A percentile compares a stretch with the other conserved stretches of the same genome.
Conservation (phyloP, 2,329 filamentous ascomycete species). For the Colletotrichum magnum region DNA sequence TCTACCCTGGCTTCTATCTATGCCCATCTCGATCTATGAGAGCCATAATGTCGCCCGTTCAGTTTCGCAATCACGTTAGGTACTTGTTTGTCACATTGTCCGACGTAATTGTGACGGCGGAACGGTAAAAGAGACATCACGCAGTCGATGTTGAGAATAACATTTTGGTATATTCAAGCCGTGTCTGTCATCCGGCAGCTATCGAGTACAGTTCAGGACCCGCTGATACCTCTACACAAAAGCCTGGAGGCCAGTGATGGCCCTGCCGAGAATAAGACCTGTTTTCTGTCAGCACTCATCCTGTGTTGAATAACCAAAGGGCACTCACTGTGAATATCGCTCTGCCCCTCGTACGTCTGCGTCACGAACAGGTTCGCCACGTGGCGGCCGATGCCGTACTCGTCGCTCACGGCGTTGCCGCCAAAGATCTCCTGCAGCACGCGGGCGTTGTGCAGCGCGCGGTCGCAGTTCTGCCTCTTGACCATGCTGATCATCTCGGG, state of each 20-base stretch:
- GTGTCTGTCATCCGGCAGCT: constrained; percentile 11
- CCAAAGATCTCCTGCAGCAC: constrained; percentile 95
- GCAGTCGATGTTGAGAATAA: not conserved
- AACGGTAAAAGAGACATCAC: not conserved
- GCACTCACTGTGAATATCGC: constrained; percentile 92
- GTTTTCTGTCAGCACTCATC: constrained; percentile 43
- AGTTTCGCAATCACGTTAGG: not conserved
- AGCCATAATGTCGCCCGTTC: no score
- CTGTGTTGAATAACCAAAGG: not conserved
- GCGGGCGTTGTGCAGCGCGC: constrained; percentile 84
- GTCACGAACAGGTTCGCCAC: constrained; percentile 97
- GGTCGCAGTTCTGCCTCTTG: constrained; percentile 97
- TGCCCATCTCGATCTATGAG: no score
- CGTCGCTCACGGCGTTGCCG: constrained; percentile 97
- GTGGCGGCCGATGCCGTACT: constrained; percentile 95
- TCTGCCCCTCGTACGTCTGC: constrained; percentile 98
- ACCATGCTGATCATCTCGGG: constrained; percentile 98
- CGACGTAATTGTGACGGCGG: no score
- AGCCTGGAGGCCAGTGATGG: constrained; percentile 82
- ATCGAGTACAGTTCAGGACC: not conserved
- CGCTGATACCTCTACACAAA: constrained; percentile 70
- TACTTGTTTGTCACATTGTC: not conserved
- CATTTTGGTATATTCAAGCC: not conserved
- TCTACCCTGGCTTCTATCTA: no score
- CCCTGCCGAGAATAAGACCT: constrained; percentile 79